Base-by-base conservation (phyloP, 1,284 basidiomycete genomes). In the Tausonia pullulans region DNA sequence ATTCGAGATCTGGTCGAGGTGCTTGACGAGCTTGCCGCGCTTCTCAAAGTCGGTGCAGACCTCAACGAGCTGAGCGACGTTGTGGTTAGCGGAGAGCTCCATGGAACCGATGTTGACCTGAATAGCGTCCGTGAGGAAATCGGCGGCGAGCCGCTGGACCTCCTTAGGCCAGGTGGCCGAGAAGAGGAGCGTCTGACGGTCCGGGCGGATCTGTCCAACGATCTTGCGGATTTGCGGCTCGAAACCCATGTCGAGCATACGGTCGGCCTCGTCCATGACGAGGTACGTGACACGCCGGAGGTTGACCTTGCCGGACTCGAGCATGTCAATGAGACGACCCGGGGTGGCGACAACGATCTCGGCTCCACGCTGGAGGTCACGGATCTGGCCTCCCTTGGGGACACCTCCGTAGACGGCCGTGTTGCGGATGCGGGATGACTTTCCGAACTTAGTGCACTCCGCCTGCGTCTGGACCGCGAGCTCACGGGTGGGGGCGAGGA, bases 131-230 rank as follows among this genome's bases (percentile, higher is more conserved):
- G 85, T 83, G 72, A 97, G 79, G 82, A 98, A 99, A 77, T 98
- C 96, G 86, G 85, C 87, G 51, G 95, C 95, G 68, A 99, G 84
- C 72, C 93, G 90, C 80, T 99, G 95, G 4, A 99, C 96, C 73
- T 99, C 95, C 79, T 97, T 98, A 46, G 95, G 95, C 95, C 95
- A 99, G 39, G 96, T 99, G 40, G 95, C 95, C 64, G 93, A 97
- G 82, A 99, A 99, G 84, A 93, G 90, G 67, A 94, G 81, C 0
- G 91, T 93, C 75, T 97, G 94, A 74, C 92, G 86, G 79, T 97
- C 94, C 52, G 93, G 94, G 55, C 94, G 86, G 73, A 97, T 96
- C 79, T 98, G 95, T 71, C 87, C 82, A 70, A 98, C 87, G 72
- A 98, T 97, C 81, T 98, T 98, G 76, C 94, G 84, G 74, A 98